Evolutionary conservation across 1,139 yeast species (phyloP).

Genomic region (Saccharomyces uvarum): DNA sequence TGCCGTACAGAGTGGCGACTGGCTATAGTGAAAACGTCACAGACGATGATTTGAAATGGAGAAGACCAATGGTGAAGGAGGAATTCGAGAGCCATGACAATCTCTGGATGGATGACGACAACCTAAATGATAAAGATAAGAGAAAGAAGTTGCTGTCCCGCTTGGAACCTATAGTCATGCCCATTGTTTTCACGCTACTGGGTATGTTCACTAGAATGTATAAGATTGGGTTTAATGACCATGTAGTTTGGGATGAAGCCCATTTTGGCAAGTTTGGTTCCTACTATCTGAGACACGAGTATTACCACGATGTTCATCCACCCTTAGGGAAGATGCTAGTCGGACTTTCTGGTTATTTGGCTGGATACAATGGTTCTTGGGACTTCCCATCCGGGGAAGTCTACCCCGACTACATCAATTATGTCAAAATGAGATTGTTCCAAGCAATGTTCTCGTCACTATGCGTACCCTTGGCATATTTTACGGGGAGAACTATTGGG

Average conservation of each 20-base stretch:
- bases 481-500: slow-evolving; percentile 79
- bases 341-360: slow-evolving; percentile 88
- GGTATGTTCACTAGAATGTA: slow-evolving; percentile 72
- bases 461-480: slow-evolving; percentile 91
- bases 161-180: slow-evolving; percentile 43
- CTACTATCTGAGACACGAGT: slow-evolving; percentile 84
- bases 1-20: neutral
- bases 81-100: neutral
- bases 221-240: slow-evolving; percentile 57
- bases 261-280: slow-evolving; percentile 96
- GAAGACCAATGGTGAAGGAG: neutral
- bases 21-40: neutral
- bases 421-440: slow-evolving; percentile 85
- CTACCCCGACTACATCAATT: slow-evolving; percentile 83
- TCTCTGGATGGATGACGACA: neutral
- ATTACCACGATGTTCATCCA: slow-evolving; percentile 97
- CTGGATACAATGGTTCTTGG: slow-evolving; percentile 94
- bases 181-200: slow-evolving; percentile 52
- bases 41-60: neutral
- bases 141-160: neutral
- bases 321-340: slow-evolving; percentile 96
- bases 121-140: neutral
- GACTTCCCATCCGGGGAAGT: slow-evolving; percentile 82
- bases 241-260: slow-evolving; percentile 95
- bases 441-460: slow-evolving; percentile 84